Conservation (phyloP, 1,139 yeast species). For the Candida dubliniensis region DNA sequence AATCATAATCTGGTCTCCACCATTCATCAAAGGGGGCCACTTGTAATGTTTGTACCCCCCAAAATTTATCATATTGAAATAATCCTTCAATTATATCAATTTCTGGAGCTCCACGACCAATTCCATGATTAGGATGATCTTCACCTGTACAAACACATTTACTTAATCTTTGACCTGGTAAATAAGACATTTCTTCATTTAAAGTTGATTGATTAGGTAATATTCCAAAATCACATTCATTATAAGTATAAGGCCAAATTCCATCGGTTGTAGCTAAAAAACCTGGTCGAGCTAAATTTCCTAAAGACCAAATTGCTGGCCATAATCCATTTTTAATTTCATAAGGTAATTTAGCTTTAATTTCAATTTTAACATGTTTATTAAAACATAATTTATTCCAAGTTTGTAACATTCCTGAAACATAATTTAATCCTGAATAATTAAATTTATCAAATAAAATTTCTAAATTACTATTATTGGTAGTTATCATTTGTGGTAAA, state of each 20-base stretch:
- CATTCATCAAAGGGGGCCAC: constrained; percentile 37
- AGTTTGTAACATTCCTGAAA: constrained; percentile 33
- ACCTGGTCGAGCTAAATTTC: constrained; percentile 33
- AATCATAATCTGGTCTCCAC: constrained; percentile 35
- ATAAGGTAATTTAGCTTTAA: constrained; percentile 25
- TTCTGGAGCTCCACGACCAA: constrained; percentile 36
- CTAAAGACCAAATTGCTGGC: constrained; percentile 37
- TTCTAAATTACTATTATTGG: constrained; percentile 25
- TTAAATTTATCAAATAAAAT: constrained; percentile 25
- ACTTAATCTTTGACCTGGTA: constrained; percentile 32
- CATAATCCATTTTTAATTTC: constrained; percentile 26
- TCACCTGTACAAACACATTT: constrained; percentile 27
- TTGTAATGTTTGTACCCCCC: constrained; percentile 32
- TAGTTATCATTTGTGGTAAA: constrained; percentile 30
- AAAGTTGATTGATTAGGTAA: constrained; percentile 30
- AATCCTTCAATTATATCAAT: constrained; percentile 34
- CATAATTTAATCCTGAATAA: constrained; percentile 24
- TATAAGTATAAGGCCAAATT: constrained; percentile 35
- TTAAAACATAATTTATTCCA: constrained; percentile 35
- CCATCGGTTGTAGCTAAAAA: constrained; percentile 33
- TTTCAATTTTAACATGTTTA: constrained; percentile 26
- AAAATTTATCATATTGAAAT: constrained; percentile 20
- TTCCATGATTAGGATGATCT: constrained; percentile 32
- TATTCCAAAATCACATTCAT: constrained; percentile 31
- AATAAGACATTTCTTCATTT: constrained; percentile 29